Conservation (phyloP, 2,329 filamentous ascomycete genomes). For the Ophiocordyceps camponoti-saundersi region DNA sequence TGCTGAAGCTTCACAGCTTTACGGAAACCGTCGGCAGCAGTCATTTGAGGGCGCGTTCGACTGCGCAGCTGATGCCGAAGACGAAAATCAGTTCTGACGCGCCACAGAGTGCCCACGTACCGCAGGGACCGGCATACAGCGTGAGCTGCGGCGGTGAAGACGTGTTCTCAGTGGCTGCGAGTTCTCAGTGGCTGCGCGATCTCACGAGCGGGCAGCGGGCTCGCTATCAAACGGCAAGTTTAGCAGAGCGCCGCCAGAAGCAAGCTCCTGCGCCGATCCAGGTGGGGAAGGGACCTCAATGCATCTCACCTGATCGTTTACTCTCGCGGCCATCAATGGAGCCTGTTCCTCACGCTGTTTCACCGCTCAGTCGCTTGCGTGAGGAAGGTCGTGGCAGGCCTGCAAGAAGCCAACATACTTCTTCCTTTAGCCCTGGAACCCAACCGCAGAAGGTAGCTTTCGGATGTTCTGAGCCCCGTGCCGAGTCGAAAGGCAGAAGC, state of each 20-base stretch:
- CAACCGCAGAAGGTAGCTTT: background rate
- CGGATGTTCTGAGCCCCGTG: background rate
- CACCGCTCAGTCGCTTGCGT: conserved; percentile 9
- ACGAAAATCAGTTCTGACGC: background rate
- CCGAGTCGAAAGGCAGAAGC: background rate
- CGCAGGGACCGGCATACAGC: background rate
- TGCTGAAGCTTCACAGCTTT: conserved; percentile 12
- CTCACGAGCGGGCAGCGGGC: conserved; percentile 11
- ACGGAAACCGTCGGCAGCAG: conserved; percentile 13
- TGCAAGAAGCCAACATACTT: background rate
- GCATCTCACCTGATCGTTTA: conserved; percentile 2
- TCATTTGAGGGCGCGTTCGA: conserved; percentile 7
- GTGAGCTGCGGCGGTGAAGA: conserved; percentile 2
- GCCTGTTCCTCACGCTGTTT: conserved; percentile 7
- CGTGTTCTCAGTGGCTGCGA: conserved; percentile 2
- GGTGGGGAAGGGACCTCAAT: conserved; percentile 4
- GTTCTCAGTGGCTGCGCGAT: conserved; percentile 14
- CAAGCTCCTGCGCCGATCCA: conserved; percentile 10
- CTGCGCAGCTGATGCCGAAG: conserved; percentile 1
- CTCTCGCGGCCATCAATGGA: conserved; percentile 3
- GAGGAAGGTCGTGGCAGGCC: background rate
- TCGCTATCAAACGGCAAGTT: conserved; percentile 5
- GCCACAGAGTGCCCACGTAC: background rate
- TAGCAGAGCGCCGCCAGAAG: conserved; percentile 15
- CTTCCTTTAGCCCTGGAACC: background rate